Evolutionary conservation across 1,284 basidiomycete genomes (phyloP), one percentile per base, ranked within the genome.

Genomic region (Takashimella koratensis): DNA sequence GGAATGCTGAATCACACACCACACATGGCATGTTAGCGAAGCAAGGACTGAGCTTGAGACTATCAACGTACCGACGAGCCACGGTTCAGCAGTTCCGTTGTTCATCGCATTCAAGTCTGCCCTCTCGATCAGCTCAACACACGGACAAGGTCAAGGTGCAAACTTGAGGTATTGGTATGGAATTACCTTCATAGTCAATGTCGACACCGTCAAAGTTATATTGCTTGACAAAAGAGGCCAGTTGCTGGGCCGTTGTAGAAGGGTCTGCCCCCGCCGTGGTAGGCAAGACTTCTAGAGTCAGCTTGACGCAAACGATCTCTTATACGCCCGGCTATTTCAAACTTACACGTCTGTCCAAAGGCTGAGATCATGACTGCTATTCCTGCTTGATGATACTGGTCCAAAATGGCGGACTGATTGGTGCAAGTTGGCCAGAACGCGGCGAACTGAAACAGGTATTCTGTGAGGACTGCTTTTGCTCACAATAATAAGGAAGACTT

Each of bases 171-270:
- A n/a, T n/a, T n/a, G n/a, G 20, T 21, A 50, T n/a, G n/a, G n/a
- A n/a, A n/a, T n/a, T 50, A 48, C 53, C 57, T 65, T 79, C 79
- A 55, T 77, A 79, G 59, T 80, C 79, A 53, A 80, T 74, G 52
- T 80, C 79, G 19, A 80, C 77, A 41, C 79, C 79, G 57, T 80
- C 79, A 6, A 80, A 61, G 13, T 68, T 68, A 62, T 79, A 76
- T 43, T 72, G 47, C 56, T 73, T 74, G 49, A 78, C 76, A 51
- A 63, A 79, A 6, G 54, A 45, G 0, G 77, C 77, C 12, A 78
- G 59, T 13, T 58, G 51, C 45, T 67, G 60, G 13, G 77, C 77
- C 1, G 61, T 62, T 12, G 52, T 47, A 16, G 62, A 65, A 2
- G 77, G 68, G 51, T 78, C 75, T 40, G 67, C 65, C 1, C 72